Evolutionary conservation across 2,329 filamentous ascomycete species (phyloP).

Genomic region (Fusarium palustre): DNA sequence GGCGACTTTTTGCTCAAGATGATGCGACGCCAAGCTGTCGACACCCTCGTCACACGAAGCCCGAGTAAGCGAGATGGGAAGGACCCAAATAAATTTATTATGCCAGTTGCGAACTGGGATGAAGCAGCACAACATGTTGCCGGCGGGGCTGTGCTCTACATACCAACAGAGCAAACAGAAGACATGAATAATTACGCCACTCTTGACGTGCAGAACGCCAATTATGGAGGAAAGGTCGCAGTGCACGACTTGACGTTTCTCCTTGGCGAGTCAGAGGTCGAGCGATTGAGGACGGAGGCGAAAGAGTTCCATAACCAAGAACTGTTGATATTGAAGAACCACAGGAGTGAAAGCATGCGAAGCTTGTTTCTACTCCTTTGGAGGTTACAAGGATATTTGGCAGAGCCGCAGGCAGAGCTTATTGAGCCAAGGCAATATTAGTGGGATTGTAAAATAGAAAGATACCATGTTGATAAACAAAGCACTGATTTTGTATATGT

Average conservation of each 20-base stretch:
- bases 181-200: conserved; percentile 58
- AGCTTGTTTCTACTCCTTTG: conserved; percentile 65
- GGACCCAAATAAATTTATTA: conserved; percentile 53
- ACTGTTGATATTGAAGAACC: conserved; percentile 57
- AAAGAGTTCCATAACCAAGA: conserved; percentile 52
- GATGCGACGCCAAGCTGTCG: conserved; percentile 61
- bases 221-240: conserved; percentile 55
- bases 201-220: conserved; percentile 54
- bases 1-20: conserved; percentile 62
- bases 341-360: conserved; percentile 55
- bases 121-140: conserved; percentile 54
- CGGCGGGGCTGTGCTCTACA: conserved; percentile 62
- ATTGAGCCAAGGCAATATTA: background rate
- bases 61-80: conserved; percentile 18
- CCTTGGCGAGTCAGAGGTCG: conserved; percentile 61
- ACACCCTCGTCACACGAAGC: conserved; percentile 55
- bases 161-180: conserved; percentile 41
- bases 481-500: background rate
- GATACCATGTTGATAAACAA: background rate
- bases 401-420: conserved; percentile 15
- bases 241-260: conserved; percentile 66
- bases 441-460: conserved; percentile 3
- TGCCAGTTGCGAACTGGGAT: conserved; percentile 58
- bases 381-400: conserved; percentile 68
- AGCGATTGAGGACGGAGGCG: conserved; percentile 53